Evolutionary conservation across 768 basidiomycete genomes (phyloP).

Genomic region (Tylopilus sp.): DNA sequence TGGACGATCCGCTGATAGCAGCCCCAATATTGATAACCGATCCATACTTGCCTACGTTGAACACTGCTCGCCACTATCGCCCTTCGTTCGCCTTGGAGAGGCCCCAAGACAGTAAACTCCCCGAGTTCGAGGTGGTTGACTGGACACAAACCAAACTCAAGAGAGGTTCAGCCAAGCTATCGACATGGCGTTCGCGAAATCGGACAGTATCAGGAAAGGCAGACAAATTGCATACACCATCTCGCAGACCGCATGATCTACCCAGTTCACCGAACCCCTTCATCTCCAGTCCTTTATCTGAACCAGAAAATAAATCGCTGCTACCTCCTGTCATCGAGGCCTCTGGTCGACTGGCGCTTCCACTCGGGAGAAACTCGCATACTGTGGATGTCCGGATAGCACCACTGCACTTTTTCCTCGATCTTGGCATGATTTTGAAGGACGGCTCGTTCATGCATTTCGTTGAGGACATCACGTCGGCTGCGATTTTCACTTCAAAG

Average conservation of each 20-base stretch:
- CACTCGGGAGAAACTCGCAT: conserved; percentile 1
- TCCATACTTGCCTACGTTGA: conserved; percentile 57
- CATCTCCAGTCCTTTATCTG: conserved; percentile 16
- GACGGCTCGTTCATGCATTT: conserved; percentile 43
- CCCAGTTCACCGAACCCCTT: conserved; percentile 17
- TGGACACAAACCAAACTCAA: conserved; percentile 52
- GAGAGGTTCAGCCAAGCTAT: conserved; percentile 48
- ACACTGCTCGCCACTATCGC: conserved; percentile 42
- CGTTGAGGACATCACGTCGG: conserved; percentile 40
- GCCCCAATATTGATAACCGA: conserved; percentile 77
- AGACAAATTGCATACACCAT: conserved; percentile 18
- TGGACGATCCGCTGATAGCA: conserved; percentile 31
- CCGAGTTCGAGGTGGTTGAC: conserved; percentile 56
- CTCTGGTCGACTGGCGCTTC: conserved; percentile 5
- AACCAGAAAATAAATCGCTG: conserved; percentile 11
- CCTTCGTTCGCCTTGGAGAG: conserved; percentile 30
- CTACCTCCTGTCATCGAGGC: conserved; percentile 19
- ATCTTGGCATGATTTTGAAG: conserved; percentile 48
- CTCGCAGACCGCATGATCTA: conserved; percentile 13
- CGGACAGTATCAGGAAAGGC: conserved; percentile 19
- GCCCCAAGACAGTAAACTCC: conserved; percentile 35
- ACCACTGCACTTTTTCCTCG: conserved; percentile 77
- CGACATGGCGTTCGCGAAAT: conserved; percentile 57
- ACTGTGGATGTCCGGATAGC: conserved; percentile 39
- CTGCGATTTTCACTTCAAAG: conserved; percentile 12